Conservation (phyloP, 495 filamentous ascomycete genomes). For the Neurospora pannonica region DNA sequence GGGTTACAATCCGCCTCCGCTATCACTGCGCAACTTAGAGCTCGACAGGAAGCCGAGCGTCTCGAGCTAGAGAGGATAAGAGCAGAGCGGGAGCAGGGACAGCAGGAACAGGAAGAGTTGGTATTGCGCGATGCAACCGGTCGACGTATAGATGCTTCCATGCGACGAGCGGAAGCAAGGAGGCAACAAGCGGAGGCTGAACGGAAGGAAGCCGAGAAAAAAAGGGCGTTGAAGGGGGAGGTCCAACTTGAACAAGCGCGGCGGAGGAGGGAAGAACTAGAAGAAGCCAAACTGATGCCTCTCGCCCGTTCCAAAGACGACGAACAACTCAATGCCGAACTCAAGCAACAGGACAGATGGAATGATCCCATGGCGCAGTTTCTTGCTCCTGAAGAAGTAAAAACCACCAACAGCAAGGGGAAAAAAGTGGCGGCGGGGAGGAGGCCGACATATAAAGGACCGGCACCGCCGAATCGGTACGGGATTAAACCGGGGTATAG, state of each 20-base stretch:
- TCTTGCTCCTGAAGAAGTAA: slow-evolving; percentile 40
- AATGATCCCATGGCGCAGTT: slow-evolving; percentile 89
- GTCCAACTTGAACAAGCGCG: no score
- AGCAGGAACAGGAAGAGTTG: slow-evolving; percentile 53
- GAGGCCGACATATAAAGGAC: slow-evolving; percentile 69
- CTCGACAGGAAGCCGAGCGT: slow-evolving; percentile 39
- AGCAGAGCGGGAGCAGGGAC: slow-evolving; percentile 11
- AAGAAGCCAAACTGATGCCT: slow-evolving; percentile 71
- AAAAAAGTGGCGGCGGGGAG: slow-evolving; percentile 25
- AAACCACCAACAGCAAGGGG: slow-evolving; percentile 17
- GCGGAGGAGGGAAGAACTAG: no score
- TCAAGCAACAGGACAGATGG: slow-evolving; percentile 70
- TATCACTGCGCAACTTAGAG: slow-evolving; percentile 63
- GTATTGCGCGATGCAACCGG: slow-evolving; percentile 92
- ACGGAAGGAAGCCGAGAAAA: slow-evolving; percentile 48
- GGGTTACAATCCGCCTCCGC: slow-evolving; percentile 77
- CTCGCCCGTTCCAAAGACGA: slow-evolving; percentile 77
- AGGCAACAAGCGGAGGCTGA: slow-evolving; percentile 63
- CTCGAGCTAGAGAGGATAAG: slow-evolving; percentile 36
- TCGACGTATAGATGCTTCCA: slow-evolving; percentile 78
- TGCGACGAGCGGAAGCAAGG: slow-evolving; percentile 80
- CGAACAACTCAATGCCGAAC: slow-evolving; percentile 68
- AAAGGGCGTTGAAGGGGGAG: slow-evolving; percentile 67
- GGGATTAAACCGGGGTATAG: slow-evolving; percentile 83
- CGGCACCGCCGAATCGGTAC: slow-evolving; percentile 83